Conservation (phyloP, 2,329 filamentous ascomycete species). For the Neocatenulostroma microsporum region DNA sequence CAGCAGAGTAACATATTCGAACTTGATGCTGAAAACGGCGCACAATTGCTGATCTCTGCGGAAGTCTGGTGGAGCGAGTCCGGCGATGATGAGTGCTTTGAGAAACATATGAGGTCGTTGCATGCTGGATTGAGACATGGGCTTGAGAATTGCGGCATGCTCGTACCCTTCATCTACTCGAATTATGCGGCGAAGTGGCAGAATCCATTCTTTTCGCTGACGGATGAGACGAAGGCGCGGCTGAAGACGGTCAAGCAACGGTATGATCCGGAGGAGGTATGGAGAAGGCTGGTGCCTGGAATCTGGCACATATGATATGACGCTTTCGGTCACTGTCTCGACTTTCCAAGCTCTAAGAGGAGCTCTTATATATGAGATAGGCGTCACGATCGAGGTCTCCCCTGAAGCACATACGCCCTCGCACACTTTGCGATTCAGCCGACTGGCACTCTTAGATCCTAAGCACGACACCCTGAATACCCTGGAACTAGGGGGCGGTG, state of each 20-base stretch:
- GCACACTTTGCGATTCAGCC: too few relatives aligned
- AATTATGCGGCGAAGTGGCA: constrained; percentile 32
- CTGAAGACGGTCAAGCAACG: constrained; percentile 23
- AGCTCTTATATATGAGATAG: too few relatives aligned
- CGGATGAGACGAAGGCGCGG: constrained; percentile 16
- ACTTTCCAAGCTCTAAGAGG: too few relatives aligned
- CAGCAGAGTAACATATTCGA: constrained; percentile 17
- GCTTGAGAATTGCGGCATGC: constrained; percentile 3
- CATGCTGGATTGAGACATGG: constrained; percentile 7
- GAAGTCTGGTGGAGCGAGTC: constrained; percentile 14
- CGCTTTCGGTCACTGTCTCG: too few relatives aligned
- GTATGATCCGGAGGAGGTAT: constrained; percentile 29
- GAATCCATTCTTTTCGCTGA: constrained; percentile 26
- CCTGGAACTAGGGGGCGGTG: too few relatives aligned
- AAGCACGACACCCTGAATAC: too few relatives aligned
- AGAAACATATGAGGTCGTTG: constrained; percentile 6
- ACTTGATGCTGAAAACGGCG: constrained; percentile 8
- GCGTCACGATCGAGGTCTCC: too few relatives aligned
- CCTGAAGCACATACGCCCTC: too few relatives aligned
- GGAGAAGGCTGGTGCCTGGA: constrained; percentile 26
- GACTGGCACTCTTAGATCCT: too few relatives aligned
- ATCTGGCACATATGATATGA: constrained; percentile 19
- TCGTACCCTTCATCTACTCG: constrained; percentile 22
- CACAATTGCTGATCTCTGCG: constrained; percentile 14
- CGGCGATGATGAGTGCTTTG: constrained; percentile 10